Evolutionary conservation across 1,284 basidiomycete species (phyloP), one percentile per base, ranked within the genome.

Genomic region (Leccinum griseonigrum): DNA sequence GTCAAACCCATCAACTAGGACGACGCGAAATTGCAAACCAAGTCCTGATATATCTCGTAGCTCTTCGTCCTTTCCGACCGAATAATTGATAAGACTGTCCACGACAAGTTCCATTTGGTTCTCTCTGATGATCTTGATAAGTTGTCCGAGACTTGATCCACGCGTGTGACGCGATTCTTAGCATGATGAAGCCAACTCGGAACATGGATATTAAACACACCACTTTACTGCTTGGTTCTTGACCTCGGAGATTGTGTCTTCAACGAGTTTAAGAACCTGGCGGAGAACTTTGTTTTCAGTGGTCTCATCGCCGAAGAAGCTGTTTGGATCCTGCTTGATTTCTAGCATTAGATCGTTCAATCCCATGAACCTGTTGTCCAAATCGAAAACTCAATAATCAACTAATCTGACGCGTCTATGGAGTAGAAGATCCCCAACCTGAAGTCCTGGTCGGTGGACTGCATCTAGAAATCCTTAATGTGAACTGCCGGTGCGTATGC

Each of bases 191-290:
- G 18, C 16, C 14, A 56, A 57, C n/a, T 7, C 14, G 1, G 53
- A 51, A 34, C 11, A 34, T 3, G 51, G 22, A 56, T 10, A 16
- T 54, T 38, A 56, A 16, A 68, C 83, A 61, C 68, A 94, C 96
- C 94, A 95, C 79, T 95, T 94, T 14, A 97, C 96, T 2, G 95
- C 94, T 72, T 95, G 91, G 74, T 98, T 98, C 82, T 98, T 98
- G 66, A 99, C 97, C 78, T 99, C 97, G 14, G 94, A 94, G 69
- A 97, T 98, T 77, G 89, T 89, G 78, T 99, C 97, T 71, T 93
- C 89, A 11, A 97, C 88, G 26, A 97, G 83, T 26, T 86, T 81
- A 26, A 98, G 81, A 1, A 97, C 94, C 69, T 91, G 87, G 52
- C 83, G 84, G 53, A 95, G 81, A 34, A 94, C 86, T 69, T 90